Evolutionary conservation across 2,329 filamentous ascomycete genomes (phyloP).

Genomic region (Apiospora phragmitis): DNA sequence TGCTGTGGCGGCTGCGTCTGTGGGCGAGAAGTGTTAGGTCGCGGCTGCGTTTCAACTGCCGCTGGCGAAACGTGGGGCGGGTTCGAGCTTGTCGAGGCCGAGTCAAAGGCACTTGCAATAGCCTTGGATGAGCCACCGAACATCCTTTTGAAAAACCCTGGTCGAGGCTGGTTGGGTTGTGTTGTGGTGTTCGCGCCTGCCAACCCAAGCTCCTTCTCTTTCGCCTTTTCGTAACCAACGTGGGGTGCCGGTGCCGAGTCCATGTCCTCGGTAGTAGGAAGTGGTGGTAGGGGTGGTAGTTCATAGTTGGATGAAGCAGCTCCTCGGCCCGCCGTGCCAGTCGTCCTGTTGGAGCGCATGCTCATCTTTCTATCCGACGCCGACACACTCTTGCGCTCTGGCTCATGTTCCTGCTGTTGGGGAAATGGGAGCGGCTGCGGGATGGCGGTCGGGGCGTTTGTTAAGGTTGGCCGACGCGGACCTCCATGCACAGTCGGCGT

Average conservation of each 20-base stretch:
- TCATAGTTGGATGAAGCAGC: conserved; percentile 22
- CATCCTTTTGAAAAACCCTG: conserved; percentile 89
- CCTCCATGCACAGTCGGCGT: conserved; percentile 82
- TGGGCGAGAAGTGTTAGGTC: conserved; percentile 38
- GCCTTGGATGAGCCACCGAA: conserved; percentile 71
- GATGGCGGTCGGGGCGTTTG: conserved; percentile 38
- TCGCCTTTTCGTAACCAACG: conserved; percentile 60
- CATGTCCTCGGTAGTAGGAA: conserved; percentile 19
- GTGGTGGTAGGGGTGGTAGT: conserved; percentile 6
- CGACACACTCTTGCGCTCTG: neutral
- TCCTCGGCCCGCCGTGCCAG: conserved; percentile 31
- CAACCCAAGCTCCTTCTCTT: conserved; percentile 53
- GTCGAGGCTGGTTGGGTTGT: conserved; percentile 60
- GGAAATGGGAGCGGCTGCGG: conserved; percentile 37
- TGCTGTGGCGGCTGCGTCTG: conserved; percentile 15
- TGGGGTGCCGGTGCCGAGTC: conserved; percentile 59
- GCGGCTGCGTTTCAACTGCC: conserved; percentile 39
- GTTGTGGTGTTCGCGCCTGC: conserved; percentile 38
- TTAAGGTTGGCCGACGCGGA: conserved; percentile 53
- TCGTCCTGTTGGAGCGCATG: conserved; percentile 47
- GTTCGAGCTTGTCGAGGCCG: conserved; percentile 13
- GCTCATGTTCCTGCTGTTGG: neutral
- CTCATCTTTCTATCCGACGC: conserved; percentile 48
- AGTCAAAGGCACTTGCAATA: conserved; percentile 10
- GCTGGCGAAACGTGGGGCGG: conserved; percentile 36